Evolutionary conservation across 257 asterid species (phyloP).

Genomic region (Solanum piurae): DNA sequence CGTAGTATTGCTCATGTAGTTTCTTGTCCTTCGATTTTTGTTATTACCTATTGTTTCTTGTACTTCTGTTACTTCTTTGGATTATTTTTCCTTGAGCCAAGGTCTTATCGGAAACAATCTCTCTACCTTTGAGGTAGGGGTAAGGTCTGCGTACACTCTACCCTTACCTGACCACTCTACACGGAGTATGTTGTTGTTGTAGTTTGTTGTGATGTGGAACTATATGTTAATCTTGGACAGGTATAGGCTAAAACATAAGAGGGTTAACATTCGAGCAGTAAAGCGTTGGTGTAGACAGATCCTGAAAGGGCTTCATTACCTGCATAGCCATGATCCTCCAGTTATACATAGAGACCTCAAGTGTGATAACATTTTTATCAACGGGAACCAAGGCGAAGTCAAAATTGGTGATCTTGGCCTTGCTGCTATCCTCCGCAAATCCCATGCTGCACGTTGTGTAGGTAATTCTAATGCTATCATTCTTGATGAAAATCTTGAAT

Average conservation of each 20-base stretch:
- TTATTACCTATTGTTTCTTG: background rate
- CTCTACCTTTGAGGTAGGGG: background rate
- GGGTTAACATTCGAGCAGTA: conserved; percentile 68
- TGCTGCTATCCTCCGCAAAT: conserved; percentile 70
- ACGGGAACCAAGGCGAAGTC: conserved; percentile 87
- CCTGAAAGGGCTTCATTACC: conserved; percentile 66
- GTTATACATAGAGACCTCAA: conserved; percentile 89
- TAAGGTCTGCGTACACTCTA: background rate
- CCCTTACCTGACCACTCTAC: background rate
- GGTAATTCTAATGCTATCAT: conserved; percentile 28
- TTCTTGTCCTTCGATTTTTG: background rate
- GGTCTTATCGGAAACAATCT: background rate
- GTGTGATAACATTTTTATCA: conserved; percentile 78
- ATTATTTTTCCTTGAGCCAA: background rate
- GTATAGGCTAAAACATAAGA: conserved; percentile 73
- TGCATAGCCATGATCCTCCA: conserved; percentile 80
- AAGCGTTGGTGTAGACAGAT: conserved; percentile 91
- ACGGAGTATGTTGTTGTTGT: background rate
- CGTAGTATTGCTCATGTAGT: background rate
- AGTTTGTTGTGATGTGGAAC: background rate
- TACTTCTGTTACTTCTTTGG: background rate
- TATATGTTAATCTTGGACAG: conserved; percentile 18
- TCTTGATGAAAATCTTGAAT: no score
- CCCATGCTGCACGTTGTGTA: conserved; percentile 77
- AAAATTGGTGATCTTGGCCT: conserved; percentile 91